Percentiles rank a stretch among this genome's conserved stretches.
Evolutionary conservation across 768 basidiomycete species (phyloP).

Genomic region (Panaeolus cyanescens): DNA sequence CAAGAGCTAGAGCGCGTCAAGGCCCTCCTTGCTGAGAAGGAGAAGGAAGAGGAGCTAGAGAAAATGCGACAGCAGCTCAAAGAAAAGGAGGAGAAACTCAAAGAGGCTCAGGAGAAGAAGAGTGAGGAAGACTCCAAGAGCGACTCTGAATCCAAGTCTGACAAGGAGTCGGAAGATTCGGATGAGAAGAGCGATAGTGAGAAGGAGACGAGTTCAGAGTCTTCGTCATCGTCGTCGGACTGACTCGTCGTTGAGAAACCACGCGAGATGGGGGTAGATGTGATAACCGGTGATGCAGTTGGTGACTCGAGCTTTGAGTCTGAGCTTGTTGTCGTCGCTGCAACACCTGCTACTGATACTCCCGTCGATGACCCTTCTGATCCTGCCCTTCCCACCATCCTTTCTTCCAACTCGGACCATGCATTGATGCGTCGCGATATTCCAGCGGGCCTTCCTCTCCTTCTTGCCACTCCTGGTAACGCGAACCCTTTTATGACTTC

Average conservation of each 20-base stretch:
- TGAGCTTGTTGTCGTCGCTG: not conserved
- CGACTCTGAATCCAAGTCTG: constrained; percentile 26
- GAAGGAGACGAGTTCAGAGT: constrained; percentile 20
- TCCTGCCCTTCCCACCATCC: not conserved
- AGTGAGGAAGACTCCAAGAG: constrained; percentile 27
- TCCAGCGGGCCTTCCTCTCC: not conserved
- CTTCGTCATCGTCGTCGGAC: not conserved
- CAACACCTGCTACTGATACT: not conserved
- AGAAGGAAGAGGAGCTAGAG: constrained; percentile 45
- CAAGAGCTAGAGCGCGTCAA: constrained; percentile 55
- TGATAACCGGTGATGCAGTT: not conserved
- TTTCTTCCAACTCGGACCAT: not conserved
- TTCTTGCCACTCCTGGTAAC: not conserved
- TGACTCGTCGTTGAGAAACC: not conserved
- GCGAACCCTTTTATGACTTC: not conserved
- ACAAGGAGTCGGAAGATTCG: constrained; percentile 25
- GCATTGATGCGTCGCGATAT: not conserved
- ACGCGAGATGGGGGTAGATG: not conserved
- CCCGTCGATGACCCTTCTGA: too few species aligned
- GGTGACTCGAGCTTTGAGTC: not conserved
- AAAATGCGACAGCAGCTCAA: constrained; percentile 43
- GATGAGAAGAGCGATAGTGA: constrained; percentile 25
- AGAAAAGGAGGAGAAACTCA: constrained; percentile 42
- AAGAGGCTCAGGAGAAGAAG: constrained; percentile 28
- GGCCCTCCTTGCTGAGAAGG: constrained; percentile 52